Base-by-base conservation (phyloP, 305 asterid species). In the Solanum hybrid region DNA sequence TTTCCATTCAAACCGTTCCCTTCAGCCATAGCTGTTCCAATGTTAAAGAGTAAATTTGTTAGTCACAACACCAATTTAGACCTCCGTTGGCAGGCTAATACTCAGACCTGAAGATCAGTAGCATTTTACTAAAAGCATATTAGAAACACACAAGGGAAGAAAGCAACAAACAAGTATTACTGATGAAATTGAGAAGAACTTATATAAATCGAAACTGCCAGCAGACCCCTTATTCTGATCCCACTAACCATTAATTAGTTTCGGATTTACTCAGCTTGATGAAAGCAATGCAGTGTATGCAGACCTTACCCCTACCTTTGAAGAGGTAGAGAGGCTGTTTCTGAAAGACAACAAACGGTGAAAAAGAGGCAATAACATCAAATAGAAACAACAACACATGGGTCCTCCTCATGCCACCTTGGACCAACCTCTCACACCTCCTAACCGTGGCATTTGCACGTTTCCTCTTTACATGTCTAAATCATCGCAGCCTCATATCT, bases 1-100 rank as follows among this genome's bases (percentile, higher is more conserved):
- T 86, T 46, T 64, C 78, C 87, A 75, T 76, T 26, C 36, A 26
- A 22, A 46, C 89, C 37, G 37, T 86, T 90, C 76, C 85, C 75
- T 69, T 90, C 89, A 34, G 87, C 88, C 91, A 90, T 90, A 26
- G 36, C 71, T 82, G 24, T 26, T 11, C 57, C 31, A 35, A 78
- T 22, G 84, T 77, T 34, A 34, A 6, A 77, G 46, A 34, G 28
- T 77, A 10, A 20, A 34, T 39, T 81, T 0, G 36, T 40, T 80
- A 37, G 64, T 24, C n/a, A 24, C 86, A 80, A 80, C 61, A 79
- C 86, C 8, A 35, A 78, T 78, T 78, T 78, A 78, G 84, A 78
- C 51, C 51, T 75, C 81, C 3, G 26, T 5, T 31, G 33, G 71
- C 69, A 40, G 61, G 67, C 36, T 82, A 82, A 3, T 39, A 81